Base-by-base conservation (phyloP, 805 yeast genomes). In the Yamadazyma nakazawae region DNA sequence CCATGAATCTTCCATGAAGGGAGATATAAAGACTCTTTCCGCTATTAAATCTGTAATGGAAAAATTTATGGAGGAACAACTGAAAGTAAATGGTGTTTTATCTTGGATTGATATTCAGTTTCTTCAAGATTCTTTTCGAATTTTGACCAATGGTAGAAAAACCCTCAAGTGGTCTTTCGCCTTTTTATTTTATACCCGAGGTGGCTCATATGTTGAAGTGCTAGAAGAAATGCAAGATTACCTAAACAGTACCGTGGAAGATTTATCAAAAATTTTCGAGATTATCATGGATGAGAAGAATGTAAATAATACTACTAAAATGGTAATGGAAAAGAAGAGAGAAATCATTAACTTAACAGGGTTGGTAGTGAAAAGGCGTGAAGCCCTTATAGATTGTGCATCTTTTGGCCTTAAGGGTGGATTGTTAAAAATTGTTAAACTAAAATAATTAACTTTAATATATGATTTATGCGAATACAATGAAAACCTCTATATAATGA, bases 71-170 rank as follows among this genome's bases (percentile, higher is more conserved):
- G 81, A 81, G 48, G 51, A 55, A 34, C 47, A 54, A 46, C 53
- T 59, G 51, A 42, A 48, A 17, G 30, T 43, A 16, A 42, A 51
- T 80, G 53, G 54, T 19, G 54, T 54, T 25, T 53, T 71, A 39
- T 83, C 95, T 1, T 89, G 96, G 96, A 85, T 84, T 43, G 96
- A 91, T 58, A 85, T 89, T 1, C 94, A 88, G 56, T 92, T 86
- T 59, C 74, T 91, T 42, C 78, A 84, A 9, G 92, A 87, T 44
- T 81, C 92, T 34, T 82, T 87, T 35, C 74, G 76, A 40, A 76
- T 78, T 2, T 66, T 92, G 46, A 70, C 82, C 26, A 76, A 75
- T 47, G 87, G 96, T 7, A 73, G 98, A 48, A 80, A 81, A 37
- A 80, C 88, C 1, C 70, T 94, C 43, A 87, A 89, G 69, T 94